phyloP scores from a whole-genome alignment of 2,329 filamentous ascomycete genomes.

The Leptographium wingfieldii region DNA sequence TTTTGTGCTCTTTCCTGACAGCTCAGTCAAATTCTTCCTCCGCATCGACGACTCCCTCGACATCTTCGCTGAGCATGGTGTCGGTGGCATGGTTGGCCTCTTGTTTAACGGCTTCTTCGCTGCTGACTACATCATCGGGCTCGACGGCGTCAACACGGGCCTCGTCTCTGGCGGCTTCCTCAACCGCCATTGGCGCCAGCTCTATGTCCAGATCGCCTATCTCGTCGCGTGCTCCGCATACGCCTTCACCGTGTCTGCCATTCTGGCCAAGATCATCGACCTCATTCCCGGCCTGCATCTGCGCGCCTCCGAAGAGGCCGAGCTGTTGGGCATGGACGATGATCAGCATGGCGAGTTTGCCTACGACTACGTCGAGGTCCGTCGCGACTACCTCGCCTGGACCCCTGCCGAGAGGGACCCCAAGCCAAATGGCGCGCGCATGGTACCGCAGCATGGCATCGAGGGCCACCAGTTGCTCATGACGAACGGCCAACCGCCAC shows the following conservation, averaged over 20 bases:
- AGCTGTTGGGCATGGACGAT: constrained; percentile 79
- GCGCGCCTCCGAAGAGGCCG: constrained; percentile 67
- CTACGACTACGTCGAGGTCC: constrained; percentile 82
- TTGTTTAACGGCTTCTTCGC: constrained; percentile 65
- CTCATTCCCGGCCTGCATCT: constrained; percentile 65
- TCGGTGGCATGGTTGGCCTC: constrained; percentile 56
- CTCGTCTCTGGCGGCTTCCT: constrained; percentile 54
- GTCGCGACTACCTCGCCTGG: constrained; percentile 80
- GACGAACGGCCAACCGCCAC: background rate
- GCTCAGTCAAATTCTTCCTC: constrained; percentile 42
- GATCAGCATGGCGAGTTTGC: constrained; percentile 85
- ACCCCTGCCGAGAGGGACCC: constrained; percentile 61
- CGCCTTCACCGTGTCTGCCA: constrained; percentile 59
- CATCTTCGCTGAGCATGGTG: constrained; percentile 58
- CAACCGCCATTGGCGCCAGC: constrained; percentile 58
- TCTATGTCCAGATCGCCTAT: constrained; percentile 73
- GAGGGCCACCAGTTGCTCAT: constrained; percentile 51
- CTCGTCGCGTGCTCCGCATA: constrained; percentile 54
- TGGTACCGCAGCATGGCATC: constrained; percentile 61
- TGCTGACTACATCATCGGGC: constrained; percentile 56
- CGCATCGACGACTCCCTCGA: constrained; percentile 59
- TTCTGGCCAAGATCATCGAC: constrained; percentile 65
- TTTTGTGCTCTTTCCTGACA: background rate
- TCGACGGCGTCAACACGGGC: constrained; percentile 65
- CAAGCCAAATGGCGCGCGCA: constrained; percentile 40